phyloP scores from a whole-genome alignment of 2,329 filamentous ascomycete species.

The Beauveria brongniartii region DNA sequence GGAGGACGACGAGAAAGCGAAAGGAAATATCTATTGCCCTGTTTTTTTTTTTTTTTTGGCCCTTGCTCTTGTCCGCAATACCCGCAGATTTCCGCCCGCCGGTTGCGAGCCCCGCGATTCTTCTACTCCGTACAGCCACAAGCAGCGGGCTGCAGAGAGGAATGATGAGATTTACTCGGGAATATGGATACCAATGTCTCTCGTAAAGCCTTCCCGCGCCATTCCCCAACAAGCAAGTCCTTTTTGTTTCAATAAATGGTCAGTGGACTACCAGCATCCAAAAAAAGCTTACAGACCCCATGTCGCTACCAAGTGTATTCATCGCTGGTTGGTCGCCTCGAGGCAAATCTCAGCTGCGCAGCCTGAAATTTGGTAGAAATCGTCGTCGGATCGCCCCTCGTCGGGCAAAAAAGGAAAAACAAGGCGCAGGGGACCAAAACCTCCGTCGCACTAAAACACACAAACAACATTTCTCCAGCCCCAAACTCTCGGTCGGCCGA shows the following conservation, averaged over 20 bases:
- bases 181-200: too few relatives aligned
- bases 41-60: too few relatives aligned
- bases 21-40: too few relatives aligned
- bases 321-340: neutral
- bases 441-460: too few relatives aligned
- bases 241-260: neutral
- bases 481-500: neutral
- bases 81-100: neutral
- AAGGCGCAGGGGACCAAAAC: neutral
- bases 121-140: neutral
- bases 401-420: neutral
- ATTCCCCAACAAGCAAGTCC: neutral
- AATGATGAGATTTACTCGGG: neutral
- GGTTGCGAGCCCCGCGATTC: neutral
- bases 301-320: neutral
- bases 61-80: neutral
- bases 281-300: neutral
- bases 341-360: neutral
- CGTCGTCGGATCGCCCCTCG: neutral
- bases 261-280: neutral
- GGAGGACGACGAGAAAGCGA: too few relatives aligned
- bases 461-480: too few relatives aligned
- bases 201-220: too few relatives aligned
- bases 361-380: constrained; percentile 2
- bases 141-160: neutral